A percentile compares a stretch with the other conserved stretches of the same genome.
Evolutionary conservation across 345 rosid species (phyloP).

Genomic region (Sonneratia caseolaris): DNA sequence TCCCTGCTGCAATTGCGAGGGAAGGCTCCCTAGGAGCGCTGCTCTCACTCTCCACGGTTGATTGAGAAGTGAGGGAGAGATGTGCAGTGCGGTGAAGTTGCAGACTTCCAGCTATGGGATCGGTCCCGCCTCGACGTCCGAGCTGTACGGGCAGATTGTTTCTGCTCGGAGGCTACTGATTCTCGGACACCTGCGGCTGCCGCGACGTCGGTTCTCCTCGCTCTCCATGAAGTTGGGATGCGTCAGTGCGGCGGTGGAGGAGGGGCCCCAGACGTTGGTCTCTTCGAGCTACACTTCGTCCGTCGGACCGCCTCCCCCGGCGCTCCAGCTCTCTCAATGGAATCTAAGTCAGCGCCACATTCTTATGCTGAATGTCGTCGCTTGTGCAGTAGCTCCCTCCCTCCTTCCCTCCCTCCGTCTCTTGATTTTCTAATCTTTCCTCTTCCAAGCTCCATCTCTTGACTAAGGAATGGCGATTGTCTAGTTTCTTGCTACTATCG

Average conservation of each 20-base stretch:
- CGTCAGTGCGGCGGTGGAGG: constrained; percentile 9
- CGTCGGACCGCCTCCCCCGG: constrained; percentile 34
- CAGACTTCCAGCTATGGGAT: constrained; percentile 10
- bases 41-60: not conserved
- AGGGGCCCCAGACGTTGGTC: constrained; percentile 23
- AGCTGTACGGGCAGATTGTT: not conserved
- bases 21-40: not conserved
- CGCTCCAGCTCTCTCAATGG: constrained; percentile 49
- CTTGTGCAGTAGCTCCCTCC: constrained; percentile 39
- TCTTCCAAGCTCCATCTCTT: not conserved
- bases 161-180: constrained; percentile 1
- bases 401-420: constrained; percentile 6
- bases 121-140: not conserved
- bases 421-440: too few relatives aligned
- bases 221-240: constrained; percentile 18
- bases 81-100: constrained; percentile 23
- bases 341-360: constrained; percentile 58
- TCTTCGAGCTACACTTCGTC: constrained; percentile 35
- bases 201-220: constrained; percentile 17
- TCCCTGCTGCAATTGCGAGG: constrained; percentile 1
- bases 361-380: constrained; percentile 46
- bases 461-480: not conserved
- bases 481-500: not conserved
- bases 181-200: constrained; percentile 11
- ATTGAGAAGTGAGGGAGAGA: constrained; percentile 10